Conservation (phyloP, 495 filamentous ascomycete genomes). For the Copromyces sp. region DNA sequence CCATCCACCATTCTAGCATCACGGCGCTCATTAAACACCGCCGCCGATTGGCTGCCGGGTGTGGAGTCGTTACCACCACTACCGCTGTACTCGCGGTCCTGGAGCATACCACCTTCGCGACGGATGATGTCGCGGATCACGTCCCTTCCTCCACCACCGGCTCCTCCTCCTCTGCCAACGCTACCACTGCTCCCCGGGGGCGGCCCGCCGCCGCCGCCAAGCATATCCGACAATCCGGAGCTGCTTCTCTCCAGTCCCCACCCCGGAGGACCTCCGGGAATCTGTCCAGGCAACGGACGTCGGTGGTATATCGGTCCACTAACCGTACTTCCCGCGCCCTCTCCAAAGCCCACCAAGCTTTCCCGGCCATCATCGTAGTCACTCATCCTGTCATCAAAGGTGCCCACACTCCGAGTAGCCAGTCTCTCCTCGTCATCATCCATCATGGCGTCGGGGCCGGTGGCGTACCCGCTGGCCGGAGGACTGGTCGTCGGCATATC, state of each 20-base stretch:
- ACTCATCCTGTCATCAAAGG: constrained; percentile 60
- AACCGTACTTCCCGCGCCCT: constrained; percentile 72
- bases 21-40: constrained; percentile 23
- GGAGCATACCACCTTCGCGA: neutral
- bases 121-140: neutral
- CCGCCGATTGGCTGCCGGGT: constrained; percentile 28
- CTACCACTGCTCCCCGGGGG: neutral
- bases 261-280: neutral
- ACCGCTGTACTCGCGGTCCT: constrained; percentile 4
- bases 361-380: constrained; percentile 51
- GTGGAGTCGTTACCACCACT: constrained; percentile 23
- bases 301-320: constrained; percentile 58
- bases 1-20: constrained; percentile 38
- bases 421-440: constrained; percentile 22
- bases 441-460: constrained; percentile 28
- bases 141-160: neutral
- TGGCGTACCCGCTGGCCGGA: constrained; percentile 19
- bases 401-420: constrained; percentile 46
- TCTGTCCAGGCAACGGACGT: constrained; percentile 20
- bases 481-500: constrained; percentile 29
- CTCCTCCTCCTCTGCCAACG: neutral
- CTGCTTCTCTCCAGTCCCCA: constrained; percentile 34
- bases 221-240: constrained; percentile 31
- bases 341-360: constrained; percentile 75
- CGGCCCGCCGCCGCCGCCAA: neutral